Conservation (phyloP, 179 eudicot genomes). For the Silene vulgaris region DNA sequence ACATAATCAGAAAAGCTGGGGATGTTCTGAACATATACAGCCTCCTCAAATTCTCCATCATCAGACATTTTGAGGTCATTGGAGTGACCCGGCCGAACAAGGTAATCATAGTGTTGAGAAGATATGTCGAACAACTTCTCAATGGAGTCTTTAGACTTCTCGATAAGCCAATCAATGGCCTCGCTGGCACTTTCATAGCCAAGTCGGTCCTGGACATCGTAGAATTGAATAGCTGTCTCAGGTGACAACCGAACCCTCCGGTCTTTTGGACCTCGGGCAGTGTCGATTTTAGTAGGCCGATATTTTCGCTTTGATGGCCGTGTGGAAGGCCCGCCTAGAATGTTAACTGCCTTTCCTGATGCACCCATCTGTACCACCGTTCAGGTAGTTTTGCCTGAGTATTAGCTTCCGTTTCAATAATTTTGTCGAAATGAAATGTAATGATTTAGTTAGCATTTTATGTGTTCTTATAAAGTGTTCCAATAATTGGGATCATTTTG, state of each 20-base stretch:
- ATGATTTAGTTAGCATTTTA: neutral
- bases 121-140: conserved; percentile 30
- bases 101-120: conserved; percentile 1
- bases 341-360: conserved; percentile 21
- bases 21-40: conserved; percentile 2
- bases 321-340: conserved; percentile 26
- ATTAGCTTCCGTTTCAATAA: neutral
- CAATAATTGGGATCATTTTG: neutral
- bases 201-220: conserved; percentile 59
- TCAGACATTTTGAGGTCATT: neutral
- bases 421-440: neutral
- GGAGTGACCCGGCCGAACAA: neutral
- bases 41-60: neutral
- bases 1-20: neutral
- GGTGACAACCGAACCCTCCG: conserved; percentile 54
- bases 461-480: neutral
- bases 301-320: conserved; percentile 31
- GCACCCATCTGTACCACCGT: conserved; percentile 19
- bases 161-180: conserved; percentile 59
- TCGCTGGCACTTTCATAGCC: conserved; percentile 55
- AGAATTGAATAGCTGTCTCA: conserved; percentile 50
- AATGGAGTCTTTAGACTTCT: conserved; percentile 47
- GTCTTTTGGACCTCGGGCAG: conserved; percentile 46
- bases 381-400: neutral
- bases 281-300: conserved; percentile 46